A percentile compares a stretch with the other conserved stretches of the same genome.
Evolutionary conservation across 1,139 yeast species (phyloP).

Genomic region (Scheffersomyces stambukii): DNA sequence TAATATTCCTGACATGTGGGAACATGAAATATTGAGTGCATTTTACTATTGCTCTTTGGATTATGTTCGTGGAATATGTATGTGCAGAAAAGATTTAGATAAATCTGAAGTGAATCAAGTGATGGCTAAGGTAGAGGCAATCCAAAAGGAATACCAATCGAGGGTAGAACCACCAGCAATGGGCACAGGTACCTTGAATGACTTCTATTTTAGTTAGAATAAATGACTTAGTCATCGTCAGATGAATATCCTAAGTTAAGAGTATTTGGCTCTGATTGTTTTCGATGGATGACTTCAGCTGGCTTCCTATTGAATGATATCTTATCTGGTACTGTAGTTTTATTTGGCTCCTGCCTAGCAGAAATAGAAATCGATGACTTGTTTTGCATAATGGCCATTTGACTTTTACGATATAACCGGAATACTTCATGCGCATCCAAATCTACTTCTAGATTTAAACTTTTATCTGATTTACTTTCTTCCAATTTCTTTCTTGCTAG

Average conservation of each 20-base stretch:
- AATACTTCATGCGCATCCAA: no score
- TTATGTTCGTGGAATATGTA: constrained; percentile 52
- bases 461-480: not conserved
- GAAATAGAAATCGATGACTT: no score
- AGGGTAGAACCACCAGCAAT: constrained; percentile 31
- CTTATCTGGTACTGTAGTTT: no score
- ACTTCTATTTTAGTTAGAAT: constrained; percentile 23
- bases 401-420: no score
- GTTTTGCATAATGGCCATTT: no score
- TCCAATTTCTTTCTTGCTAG: constrained; percentile 16
- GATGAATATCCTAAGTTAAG: constrained; percentile 15
- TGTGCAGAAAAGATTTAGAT: constrained; percentile 46
- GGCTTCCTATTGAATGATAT: no score
- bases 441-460: no score
- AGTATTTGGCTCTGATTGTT: constrained; percentile 7
- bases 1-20: constrained; percentile 56
- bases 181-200: constrained; percentile 33
- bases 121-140: constrained; percentile 25
- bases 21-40: constrained; percentile 45
- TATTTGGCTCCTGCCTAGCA: no score
- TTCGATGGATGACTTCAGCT: constrained; percentile 8
- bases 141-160: constrained; percentile 30
- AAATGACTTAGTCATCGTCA: constrained; percentile 14
- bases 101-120: constrained; percentile 26
- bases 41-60: constrained; percentile 67